phyloP scores from a whole-genome alignment of 371 early-diverging fungal genomes.

The Rhizopus delemar region DNA sequence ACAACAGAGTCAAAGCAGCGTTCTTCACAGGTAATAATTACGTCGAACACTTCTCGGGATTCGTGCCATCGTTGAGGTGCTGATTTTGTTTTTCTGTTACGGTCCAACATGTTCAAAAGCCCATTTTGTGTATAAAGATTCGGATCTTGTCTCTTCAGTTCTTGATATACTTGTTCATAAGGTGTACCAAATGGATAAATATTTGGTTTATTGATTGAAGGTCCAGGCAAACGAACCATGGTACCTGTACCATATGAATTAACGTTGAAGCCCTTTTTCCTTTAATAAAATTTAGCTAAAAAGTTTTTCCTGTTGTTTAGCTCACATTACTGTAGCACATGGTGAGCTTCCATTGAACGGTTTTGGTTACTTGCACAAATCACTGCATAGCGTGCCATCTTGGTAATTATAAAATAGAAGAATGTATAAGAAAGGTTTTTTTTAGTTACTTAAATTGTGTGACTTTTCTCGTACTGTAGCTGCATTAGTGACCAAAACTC shows the following conservation, averaged over 20 bases:
- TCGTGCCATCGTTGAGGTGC: slow-evolving; percentile 91
- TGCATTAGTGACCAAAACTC: too few species aligned
- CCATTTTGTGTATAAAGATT: slow-evolving; percentile 85
- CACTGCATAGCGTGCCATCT: slow-evolving; percentile 84
- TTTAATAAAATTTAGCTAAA: slow-evolving; percentile 22
- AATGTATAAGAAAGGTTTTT: slow-evolving; percentile 5
- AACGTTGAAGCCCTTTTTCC: slow-evolving; percentile 78
- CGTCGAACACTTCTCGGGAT: slow-evolving; percentile 76
- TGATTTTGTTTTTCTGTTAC: slow-evolving; percentile 86
- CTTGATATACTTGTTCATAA: slow-evolving; percentile 87
- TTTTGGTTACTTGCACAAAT: slow-evolving; percentile 98
- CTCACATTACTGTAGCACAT: slow-evolving; percentile 67
- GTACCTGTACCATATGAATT: slow-evolving; percentile 90
- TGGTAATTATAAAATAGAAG: neutral
- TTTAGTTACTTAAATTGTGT: neutral
- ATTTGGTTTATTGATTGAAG: slow-evolving; percentile 84
- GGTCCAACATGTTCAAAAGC: slow-evolving; percentile 86
- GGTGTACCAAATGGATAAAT: slow-evolving; percentile 91
- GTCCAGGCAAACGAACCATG: slow-evolving; percentile 92
- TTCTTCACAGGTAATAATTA: slow-evolving; percentile 97
- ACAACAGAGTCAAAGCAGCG: slow-evolving; percentile 92
- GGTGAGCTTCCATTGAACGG: slow-evolving; percentile 96
- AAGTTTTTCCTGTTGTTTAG: neutral
- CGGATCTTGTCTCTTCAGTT: slow-evolving; percentile 75
- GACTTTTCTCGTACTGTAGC: neutral